Evolutionary conservation across 1,284 basidiomycete genomes (phyloP).

Genomic region (Veloporphyrellus conicus): DNA sequence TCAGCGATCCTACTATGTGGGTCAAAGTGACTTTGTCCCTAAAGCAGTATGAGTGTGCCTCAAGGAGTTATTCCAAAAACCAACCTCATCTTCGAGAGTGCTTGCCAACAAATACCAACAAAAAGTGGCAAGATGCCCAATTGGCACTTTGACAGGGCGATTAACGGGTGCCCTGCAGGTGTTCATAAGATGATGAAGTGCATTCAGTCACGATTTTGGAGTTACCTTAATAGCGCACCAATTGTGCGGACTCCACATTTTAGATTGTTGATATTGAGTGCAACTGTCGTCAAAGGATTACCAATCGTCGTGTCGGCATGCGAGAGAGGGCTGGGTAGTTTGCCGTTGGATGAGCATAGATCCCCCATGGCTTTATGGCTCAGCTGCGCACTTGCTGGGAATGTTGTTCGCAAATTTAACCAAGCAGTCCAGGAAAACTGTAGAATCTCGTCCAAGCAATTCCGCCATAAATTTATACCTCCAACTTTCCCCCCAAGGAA

Average conservation of each 20-base stretch:
- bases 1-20: constrained; percentile 50
- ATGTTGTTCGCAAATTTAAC: constrained; percentile 55
- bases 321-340: constrained; percentile 8
- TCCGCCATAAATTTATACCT: constrained; percentile 66
- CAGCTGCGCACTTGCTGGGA: constrained; percentile 30
- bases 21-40: constrained; percentile 52
- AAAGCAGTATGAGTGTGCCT: constrained; percentile 4
- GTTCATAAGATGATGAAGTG: constrained; percentile 3
- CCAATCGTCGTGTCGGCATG: constrained; percentile 17
- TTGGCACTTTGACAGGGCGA: constrained; percentile 70
- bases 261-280: constrained; percentile 58
- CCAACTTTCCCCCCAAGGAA: constrained; percentile 74
- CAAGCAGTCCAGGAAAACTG: constrained; percentile 60
- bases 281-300: constrained; percentile 43
- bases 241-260: constrained; percentile 51
- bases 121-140: constrained; percentile 58
- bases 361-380: constrained; percentile 10
- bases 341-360: constrained; percentile 9
- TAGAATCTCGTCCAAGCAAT: constrained; percentile 64
- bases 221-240: constrained; percentile 50
- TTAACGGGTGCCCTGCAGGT: constrained; percentile 48
- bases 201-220: not conserved
- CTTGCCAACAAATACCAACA: constrained; percentile 53
- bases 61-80: constrained; percentile 13
- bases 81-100: constrained; percentile 50